Evolutionary conservation across 1,284 basidiomycete genomes (phyloP), one percentile per base, ranked within the genome.

Genomic region (Rhodofomes roseus): DNA sequence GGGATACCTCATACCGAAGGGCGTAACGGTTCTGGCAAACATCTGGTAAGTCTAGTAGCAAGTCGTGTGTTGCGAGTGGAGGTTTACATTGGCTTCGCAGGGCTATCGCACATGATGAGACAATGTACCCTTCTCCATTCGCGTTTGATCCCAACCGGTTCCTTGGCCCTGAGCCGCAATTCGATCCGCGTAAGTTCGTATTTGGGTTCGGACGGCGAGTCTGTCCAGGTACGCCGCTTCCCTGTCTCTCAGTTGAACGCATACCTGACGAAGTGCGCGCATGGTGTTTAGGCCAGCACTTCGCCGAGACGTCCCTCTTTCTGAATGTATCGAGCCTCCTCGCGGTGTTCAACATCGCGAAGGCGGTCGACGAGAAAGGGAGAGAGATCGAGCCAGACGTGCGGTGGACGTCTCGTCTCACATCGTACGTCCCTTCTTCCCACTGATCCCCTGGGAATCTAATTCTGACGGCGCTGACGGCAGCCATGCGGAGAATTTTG

Each of bases 111-210:
- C 75, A 73, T 31, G 76, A 81, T 61, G 74, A 76, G 22, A 63
- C 58, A 5, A 60, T 68, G 53, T 71, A 70, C 62, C 61, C 66
- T 55, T 63, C 74, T 4, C 76, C 79, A 7, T 69, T 76, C 11
- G 58, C 54, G 12, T 82, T 81, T 65, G 62, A 44, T 5, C 79
- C 79, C 0, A 77, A 79, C 56, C 75, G 79, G 11, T 80, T 77
- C 65, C 50, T 74, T n/a, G 57, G 51, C 23, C 27, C 25, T 4
- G 34, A 46, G 18, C 55, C 58, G 3, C 23, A 57, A 41, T 31
- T 56, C 23, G 61, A 57, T 34, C 57, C 60, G 2, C 51, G 61
- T 11, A 53, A 54, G 18, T 51, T 54, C 41, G 55, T 64, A 4
- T 65, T 60, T 23, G 63, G 63, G 1, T 61, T 62, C 43, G 64